phyloP scores from a whole-genome alignment of 192 early-diverging fungal species.

The Phycomyces blakesleeanus region DNA sequence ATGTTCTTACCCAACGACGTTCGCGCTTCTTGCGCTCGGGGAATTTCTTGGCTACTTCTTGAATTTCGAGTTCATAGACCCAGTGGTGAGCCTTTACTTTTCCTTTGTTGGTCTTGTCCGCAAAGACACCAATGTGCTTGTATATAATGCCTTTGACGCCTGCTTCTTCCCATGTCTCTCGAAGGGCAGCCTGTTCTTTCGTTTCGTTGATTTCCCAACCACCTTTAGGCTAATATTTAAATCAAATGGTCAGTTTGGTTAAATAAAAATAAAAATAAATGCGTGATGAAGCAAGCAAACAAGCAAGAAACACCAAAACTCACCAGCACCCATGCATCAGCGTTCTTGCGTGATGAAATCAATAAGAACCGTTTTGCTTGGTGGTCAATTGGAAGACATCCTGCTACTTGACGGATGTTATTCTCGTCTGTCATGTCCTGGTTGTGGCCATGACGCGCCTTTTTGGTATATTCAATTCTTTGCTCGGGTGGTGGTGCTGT shows the following conservation, averaged over 20 bases:
- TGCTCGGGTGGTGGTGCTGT: slow-evolving; percentile 11
- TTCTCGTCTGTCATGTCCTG: slow-evolving; percentile 25
- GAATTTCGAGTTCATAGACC: slow-evolving; percentile 57
- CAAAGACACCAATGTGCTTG: slow-evolving; percentile 44
- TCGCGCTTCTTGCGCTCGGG: slow-evolving; percentile 45
- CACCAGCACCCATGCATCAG: slow-evolving; percentile 49
- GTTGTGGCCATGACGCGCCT: slow-evolving; percentile 22
- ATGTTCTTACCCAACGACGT: slow-evolving; percentile 26
- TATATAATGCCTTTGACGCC: slow-evolving; percentile 53
- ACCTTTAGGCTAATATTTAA: slow-evolving; percentile 47
- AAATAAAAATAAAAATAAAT: slow-evolving; percentile 3
- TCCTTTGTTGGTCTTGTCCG: slow-evolving; percentile 37
- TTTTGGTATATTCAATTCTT: slow-evolving; percentile 19
- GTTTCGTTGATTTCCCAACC: slow-evolving; percentile 65
- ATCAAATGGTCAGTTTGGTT: too few species aligned
- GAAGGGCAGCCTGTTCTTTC: slow-evolving; percentile 46
- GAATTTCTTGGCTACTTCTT: slow-evolving; percentile 45
- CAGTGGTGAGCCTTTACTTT: slow-evolving; percentile 35
- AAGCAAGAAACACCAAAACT: slow-evolving; percentile 4
- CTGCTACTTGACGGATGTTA: slow-evolving; percentile 39
- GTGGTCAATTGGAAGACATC: slow-evolving; percentile 53
- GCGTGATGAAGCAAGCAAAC: slow-evolving; percentile 15
- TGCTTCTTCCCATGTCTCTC: slow-evolving; percentile 67
- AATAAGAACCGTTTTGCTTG: slow-evolving; percentile 42
- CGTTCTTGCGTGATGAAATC: slow-evolving; percentile 45